These are phyloP conservation scores for Nakazawaea sp. DNA, from an alignment of 805 yeast species.

Conservation along the genomic window DNA sequence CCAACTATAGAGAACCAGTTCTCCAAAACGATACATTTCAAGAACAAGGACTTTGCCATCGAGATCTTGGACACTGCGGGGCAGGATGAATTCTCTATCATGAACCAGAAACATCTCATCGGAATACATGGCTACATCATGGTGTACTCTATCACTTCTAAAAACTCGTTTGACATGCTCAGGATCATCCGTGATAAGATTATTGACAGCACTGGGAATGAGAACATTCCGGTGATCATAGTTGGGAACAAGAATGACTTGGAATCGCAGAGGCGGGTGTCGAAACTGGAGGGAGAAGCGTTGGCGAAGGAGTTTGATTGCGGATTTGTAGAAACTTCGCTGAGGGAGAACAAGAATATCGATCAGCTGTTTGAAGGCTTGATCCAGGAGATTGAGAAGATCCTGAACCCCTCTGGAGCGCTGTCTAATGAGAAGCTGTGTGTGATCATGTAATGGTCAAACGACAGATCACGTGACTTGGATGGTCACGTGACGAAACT, in stretches of 20 bases:
- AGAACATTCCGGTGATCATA: constrained; percentile 39
- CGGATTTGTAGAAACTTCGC: constrained; percentile 41
- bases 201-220: constrained; percentile 53
- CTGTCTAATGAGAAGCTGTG: constrained; percentile 38
- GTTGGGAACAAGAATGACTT: constrained; percentile 51
- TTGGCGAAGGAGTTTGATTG: constrained; percentile 38
- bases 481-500: no score
- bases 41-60: constrained; percentile 69
- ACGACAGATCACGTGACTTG: background rate
- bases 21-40: constrained; percentile 58
- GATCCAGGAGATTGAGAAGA: constrained; percentile 53
- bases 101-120: constrained; percentile 71
- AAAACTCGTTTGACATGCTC: constrained; percentile 71
- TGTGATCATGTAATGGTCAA: constrained; percentile 28
- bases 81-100: constrained; percentile 79
- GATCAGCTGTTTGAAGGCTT: constrained; percentile 51
- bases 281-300: constrained; percentile 41
- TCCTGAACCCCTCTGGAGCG: constrained; percentile 44
- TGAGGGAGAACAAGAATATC: constrained; percentile 38
- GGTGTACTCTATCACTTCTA: constrained; percentile 75
- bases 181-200: constrained; percentile 78
- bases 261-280: constrained; percentile 47
- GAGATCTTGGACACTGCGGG: constrained; percentile 93
- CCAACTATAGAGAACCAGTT: constrained; percentile 90
- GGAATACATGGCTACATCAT: constrained; percentile 81